These are phyloP conservation scores for Apiospora kogelbergensis DNA, from an alignment of 2,329 filamentous ascomycete genomes.

Conservation along the genomic window DNA sequence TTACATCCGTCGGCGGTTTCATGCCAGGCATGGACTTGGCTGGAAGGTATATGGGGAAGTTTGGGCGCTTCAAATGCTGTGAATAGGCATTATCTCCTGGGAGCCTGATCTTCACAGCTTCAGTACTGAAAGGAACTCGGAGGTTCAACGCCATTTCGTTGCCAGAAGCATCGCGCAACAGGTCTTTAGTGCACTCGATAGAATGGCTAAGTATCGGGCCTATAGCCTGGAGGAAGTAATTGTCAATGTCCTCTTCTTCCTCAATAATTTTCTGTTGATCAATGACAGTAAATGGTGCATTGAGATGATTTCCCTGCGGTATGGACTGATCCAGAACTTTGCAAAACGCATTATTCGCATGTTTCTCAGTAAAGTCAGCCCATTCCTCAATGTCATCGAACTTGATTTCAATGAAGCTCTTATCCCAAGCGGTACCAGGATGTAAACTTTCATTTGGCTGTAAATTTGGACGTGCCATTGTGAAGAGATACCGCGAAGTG, in stretches of 20 bases:
- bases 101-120: neutral
- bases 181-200: neutral
- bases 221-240: neutral
- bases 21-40: neutral
- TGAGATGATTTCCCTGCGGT: neutral
- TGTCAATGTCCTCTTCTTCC: neutral
- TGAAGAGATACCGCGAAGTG: neutral
- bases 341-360: neutral
- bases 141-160: neutral
- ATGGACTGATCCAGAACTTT: neutral
- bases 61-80: neutral
- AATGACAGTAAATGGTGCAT: neutral
- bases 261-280: neutral
- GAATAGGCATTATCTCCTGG: neutral
- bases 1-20: neutral
- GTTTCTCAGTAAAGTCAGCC: neutral
- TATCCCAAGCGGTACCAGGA: neutral
- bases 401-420: neutral
- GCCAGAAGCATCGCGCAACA: neutral
- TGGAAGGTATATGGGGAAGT: slow-evolving; percentile 10
- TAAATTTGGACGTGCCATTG: neutral
- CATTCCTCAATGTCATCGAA: neutral
- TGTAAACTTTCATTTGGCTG: neutral
- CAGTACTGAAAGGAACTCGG: neutral
- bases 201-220: neutral